Percentiles rank a stretch among this genome's conserved stretches.
Evolutionary conservation across 345 rosid species (phyloP).

Genomic region (Pugionium cornutum): DNA sequence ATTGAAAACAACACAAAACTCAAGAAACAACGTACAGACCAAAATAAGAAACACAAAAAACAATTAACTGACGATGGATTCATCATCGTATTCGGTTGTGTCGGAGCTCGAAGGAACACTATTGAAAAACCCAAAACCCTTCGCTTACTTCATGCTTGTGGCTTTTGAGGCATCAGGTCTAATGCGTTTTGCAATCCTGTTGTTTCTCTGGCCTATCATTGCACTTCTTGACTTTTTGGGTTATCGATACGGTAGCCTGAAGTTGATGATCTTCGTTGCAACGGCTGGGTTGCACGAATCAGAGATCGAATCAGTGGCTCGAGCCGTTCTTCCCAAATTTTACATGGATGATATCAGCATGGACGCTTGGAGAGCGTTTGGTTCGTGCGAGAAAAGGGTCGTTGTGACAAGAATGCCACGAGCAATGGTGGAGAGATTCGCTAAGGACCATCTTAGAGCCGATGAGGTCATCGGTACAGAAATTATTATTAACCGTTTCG

Average conservation of each 20-base stretch:
- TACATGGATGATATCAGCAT: constrained; percentile 71
- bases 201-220: constrained; percentile 70
- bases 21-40: neutral
- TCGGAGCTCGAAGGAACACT: constrained; percentile 82
- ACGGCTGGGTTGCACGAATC: constrained; percentile 56
- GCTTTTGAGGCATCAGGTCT: constrained; percentile 88
- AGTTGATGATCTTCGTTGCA: constrained; percentile 66
- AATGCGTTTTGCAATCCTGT: constrained; percentile 60
- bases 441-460: constrained; percentile 71
- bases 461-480: constrained; percentile 79
- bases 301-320: constrained; percentile 77
- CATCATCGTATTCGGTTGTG: constrained; percentile 51
- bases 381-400: constrained; percentile 56
- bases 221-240: constrained; percentile 53
- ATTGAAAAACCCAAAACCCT: constrained; percentile 55
- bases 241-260: constrained; percentile 51
- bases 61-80: constrained; percentile 38
- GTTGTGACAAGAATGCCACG: constrained; percentile 75
- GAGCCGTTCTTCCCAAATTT: constrained; percentile 89
- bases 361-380: constrained; percentile 74
- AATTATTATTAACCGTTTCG: constrained; percentile 60
- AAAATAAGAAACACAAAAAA: neutral
- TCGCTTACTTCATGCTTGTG: constrained; percentile 86
- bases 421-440: constrained; percentile 78
- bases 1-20: constrained; percentile 11